Evolutionary conservation across 2,329 filamentous ascomycete species (phyloP).

Genomic region (Fonsecaea pedrosoi): DNA sequence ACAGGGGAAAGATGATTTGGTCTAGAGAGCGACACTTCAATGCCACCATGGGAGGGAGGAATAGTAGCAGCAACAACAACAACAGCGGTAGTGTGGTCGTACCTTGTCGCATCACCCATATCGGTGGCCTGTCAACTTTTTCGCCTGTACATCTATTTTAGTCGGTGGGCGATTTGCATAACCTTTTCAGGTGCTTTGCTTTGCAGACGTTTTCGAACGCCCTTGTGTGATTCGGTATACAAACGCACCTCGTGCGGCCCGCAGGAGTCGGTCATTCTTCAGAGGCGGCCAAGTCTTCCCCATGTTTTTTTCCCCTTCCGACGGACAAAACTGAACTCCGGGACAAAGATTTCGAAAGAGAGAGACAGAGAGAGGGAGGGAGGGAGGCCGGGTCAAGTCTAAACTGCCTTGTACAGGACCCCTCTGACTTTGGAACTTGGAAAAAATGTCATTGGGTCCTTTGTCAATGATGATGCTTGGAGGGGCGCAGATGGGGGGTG

Average conservation of each 20-base stretch:
- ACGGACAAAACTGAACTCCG: too few relatives aligned
- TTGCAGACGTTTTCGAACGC: background rate
- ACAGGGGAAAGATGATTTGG: background rate
- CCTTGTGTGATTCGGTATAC: background rate
- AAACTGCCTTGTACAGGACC: background rate
- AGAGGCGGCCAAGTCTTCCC: conserved; percentile 77
- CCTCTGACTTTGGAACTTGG: background rate
- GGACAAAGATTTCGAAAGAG: too few relatives aligned
- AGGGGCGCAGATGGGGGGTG: background rate
- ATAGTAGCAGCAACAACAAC: background rate
- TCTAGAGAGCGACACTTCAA: too few relatives aligned
- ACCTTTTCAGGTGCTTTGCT: background rate
- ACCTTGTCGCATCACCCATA: conserved; percentile 99
- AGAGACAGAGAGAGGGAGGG: background rate
- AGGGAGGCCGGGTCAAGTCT: too few relatives aligned
- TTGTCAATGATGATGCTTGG: background rate
- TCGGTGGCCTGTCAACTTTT: conserved; percentile 87
- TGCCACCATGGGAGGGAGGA: background rate
- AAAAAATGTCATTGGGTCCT: background rate
- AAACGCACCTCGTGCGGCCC: conserved; percentile 79
- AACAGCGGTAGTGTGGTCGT: conserved; percentile 41
- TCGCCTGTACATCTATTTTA: conserved; percentile 62
- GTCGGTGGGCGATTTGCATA: conserved; percentile 6
- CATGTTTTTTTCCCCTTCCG: conserved; percentile 55
- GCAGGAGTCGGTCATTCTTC: conserved; percentile 89